A percentile compares a stretch with the other conserved stretches of the same genome.
phyloP scores from a whole-genome alignment of 2,329 filamentous ascomycete genomes.

The Penicillium sp. region DNA sequence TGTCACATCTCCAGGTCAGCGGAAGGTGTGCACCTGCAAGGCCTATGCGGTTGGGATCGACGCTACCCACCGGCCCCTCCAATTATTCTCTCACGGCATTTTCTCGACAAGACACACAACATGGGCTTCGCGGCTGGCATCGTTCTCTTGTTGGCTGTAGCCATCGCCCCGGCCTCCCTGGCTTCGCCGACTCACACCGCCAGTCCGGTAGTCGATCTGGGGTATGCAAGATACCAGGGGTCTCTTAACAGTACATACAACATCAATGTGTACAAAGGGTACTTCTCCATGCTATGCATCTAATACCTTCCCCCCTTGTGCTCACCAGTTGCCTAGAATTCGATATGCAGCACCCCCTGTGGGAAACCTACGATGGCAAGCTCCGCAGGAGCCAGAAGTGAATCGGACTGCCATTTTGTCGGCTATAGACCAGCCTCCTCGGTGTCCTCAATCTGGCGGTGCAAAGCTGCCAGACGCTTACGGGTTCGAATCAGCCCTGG shows the following conservation, averaged over 20 bases:
- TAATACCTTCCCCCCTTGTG: not conserved
- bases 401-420: constrained; percentile 24
- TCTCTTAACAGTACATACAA: constrained; percentile 38
- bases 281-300: constrained; percentile 15
- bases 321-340: constrained; percentile 24
- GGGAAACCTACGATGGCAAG: constrained; percentile 35
- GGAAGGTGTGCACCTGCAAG: not conserved
- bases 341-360: constrained; percentile 37
- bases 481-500: constrained; percentile 18
- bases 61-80: not conserved
- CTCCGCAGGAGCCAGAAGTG: constrained; percentile 24
- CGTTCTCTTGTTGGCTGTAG: not conserved
- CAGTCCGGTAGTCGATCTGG: constrained; percentile 40
- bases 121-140: not conserved
- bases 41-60: not conserved
- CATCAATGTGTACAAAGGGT: constrained; percentile 50
- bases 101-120: not conserved
- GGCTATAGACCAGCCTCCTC: constrained; percentile 27
- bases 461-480: constrained; percentile 12
- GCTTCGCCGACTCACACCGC: not conserved
- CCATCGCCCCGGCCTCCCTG: not conserved
- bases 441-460: constrained; percentile 34
- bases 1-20: not conserved
- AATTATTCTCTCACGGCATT: not conserved
- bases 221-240: constrained; percentile 49